phyloP scores from a whole-genome alignment of 352 stramenopile genomes.

The Plasmopara halstedii region DNA sequence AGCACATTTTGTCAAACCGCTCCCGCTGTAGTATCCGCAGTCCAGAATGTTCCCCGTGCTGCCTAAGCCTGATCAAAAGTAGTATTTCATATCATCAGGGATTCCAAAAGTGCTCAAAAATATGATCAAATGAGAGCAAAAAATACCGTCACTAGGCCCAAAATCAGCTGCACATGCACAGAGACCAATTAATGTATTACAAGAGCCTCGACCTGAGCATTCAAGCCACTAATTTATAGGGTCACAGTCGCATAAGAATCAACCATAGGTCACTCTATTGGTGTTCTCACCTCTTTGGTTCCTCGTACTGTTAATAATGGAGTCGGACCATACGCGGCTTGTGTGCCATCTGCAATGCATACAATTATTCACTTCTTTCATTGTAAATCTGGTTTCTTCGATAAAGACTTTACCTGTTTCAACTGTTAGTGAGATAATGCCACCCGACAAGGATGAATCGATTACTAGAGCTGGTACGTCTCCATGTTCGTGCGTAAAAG shows the following conservation, averaged over 20 bases:
- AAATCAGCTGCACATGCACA: conserved; percentile 46
- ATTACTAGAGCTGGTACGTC: conserved; percentile 45
- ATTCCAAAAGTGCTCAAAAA: background rate
- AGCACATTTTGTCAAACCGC: conserved; percentile 34
- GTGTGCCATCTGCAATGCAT: conserved; percentile 21
- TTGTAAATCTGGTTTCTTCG: background rate
- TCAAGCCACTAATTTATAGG: conserved; percentile 44
- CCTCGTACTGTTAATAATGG: conserved; percentile 27
- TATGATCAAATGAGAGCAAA: too few relatives aligned
- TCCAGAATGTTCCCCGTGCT: conserved; percentile 26
- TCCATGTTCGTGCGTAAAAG: conserved; percentile 63
- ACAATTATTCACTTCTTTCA: background rate
- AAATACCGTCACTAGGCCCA: conserved; percentile 46
- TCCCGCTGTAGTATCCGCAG: conserved; percentile 38
- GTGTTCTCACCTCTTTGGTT: conserved; percentile 47
- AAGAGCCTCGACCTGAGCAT: conserved; percentile 52
- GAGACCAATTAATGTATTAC: conserved; percentile 37
- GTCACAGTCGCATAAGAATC: too few relatives aligned
- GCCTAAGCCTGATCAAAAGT: conserved; percentile 13
- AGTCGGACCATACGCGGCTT: conserved; percentile 24
- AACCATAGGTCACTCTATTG: background rate
- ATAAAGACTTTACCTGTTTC: conserved; percentile 19
- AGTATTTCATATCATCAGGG: background rate
- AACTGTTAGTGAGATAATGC: conserved; percentile 28
- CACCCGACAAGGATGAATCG: conserved; percentile 21